Conservation (phyloP, 108 stramenopile genomes). For the Craspedostauros australis region DNA sequence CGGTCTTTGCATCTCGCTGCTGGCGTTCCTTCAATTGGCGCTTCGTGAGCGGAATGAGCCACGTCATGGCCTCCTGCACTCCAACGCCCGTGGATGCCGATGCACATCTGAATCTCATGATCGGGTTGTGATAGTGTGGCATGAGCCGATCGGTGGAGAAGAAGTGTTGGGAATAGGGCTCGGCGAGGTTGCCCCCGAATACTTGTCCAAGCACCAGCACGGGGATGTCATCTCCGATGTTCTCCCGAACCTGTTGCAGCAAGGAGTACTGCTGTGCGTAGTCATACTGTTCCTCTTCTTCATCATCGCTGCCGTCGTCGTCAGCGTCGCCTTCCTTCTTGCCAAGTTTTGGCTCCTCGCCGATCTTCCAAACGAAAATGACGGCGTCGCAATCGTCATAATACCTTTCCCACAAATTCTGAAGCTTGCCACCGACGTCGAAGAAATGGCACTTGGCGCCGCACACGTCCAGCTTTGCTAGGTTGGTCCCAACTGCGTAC, state of each 20-base stretch:
- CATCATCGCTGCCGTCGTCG: slow-evolving; percentile 14
- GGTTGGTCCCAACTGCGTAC: slow-evolving; percentile 55
- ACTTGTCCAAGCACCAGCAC: slow-evolving; percentile 44
- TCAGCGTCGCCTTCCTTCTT: slow-evolving; percentile 29
- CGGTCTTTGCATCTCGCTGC: no score
- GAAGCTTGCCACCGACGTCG: slow-evolving; percentile 74
- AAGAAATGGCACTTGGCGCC: slow-evolving; percentile 62
- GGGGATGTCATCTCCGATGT: slow-evolving; percentile 42
- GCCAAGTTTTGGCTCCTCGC: slow-evolving; percentile 8
- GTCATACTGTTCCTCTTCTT: slow-evolving; percentile 4
- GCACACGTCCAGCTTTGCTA: slow-evolving; percentile 62
- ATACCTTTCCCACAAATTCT: slow-evolving; percentile 76
- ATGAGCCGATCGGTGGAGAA: slow-evolving; percentile 27
- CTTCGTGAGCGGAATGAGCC: slow-evolving; percentile 48
- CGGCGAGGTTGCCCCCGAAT: slow-evolving; percentile 20
- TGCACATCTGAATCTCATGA: slow-evolving; percentile 50
- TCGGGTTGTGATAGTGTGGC: slow-evolving; percentile 35
- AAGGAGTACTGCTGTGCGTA: slow-evolving; percentile 27
- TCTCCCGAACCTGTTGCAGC: slow-evolving; percentile 28
- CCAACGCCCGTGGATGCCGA: slow-evolving; percentile 76
- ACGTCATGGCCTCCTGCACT: slow-evolving; percentile 68
- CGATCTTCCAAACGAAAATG: slow-evolving; percentile 54
- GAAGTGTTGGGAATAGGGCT: slow-evolving; percentile 10
- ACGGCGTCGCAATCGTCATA: slow-evolving; percentile 76
- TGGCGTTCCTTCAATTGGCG: slow-evolving; percentile 36